Conservation (phyloP, 2,329 filamentous ascomycete species). For the Cladosporium austrohemisphaericum region DNA sequence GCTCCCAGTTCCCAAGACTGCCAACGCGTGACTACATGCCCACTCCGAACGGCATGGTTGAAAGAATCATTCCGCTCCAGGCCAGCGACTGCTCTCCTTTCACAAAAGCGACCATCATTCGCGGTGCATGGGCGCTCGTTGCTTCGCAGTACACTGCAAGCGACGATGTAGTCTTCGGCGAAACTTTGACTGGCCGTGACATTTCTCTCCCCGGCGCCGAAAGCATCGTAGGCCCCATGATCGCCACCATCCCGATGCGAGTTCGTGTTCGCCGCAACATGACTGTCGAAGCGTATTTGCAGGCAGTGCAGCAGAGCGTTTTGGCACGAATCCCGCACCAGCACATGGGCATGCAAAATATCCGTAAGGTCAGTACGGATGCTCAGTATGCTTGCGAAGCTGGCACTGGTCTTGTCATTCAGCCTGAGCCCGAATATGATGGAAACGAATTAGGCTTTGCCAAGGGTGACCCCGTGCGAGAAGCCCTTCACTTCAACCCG, state of each 20-base stretch:
- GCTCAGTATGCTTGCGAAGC: constrained; percentile 55
- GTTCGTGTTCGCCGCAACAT: constrained; percentile 28
- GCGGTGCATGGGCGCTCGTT: constrained; percentile 56
- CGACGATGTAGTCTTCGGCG: constrained; percentile 55
- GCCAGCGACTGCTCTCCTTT: constrained; percentile 33
- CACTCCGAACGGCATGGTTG: constrained; percentile 26
- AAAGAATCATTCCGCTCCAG: constrained; percentile 19
- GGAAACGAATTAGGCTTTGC: constrained; percentile 23
- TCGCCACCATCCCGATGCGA: constrained; percentile 39
- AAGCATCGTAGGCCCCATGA: constrained; percentile 25
- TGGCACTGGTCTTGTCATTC: constrained; percentile 54
- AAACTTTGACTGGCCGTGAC: constrained; percentile 8
- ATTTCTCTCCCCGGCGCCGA: constrained; percentile 8
- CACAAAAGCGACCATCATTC: constrained; percentile 44
- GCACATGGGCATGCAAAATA: constrained; percentile 37
- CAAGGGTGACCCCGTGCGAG: constrained; percentile 19
- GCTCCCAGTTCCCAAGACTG: constrained; percentile 35
- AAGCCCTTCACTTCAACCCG: constrained; percentile 25
- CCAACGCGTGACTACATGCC: constrained; percentile 24
- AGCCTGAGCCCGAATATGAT: constrained; percentile 33
- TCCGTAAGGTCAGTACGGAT: constrained; percentile 46
- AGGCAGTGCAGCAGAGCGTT: constrained; percentile 19
- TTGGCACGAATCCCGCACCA: constrained; percentile 35
- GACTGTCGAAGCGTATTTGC: constrained; percentile 24
- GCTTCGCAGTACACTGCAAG: constrained; percentile 49